Evolutionary conservation across 2,329 filamentous ascomycete species (phyloP).

Genomic region (Rutstroemia sp.): DNA sequence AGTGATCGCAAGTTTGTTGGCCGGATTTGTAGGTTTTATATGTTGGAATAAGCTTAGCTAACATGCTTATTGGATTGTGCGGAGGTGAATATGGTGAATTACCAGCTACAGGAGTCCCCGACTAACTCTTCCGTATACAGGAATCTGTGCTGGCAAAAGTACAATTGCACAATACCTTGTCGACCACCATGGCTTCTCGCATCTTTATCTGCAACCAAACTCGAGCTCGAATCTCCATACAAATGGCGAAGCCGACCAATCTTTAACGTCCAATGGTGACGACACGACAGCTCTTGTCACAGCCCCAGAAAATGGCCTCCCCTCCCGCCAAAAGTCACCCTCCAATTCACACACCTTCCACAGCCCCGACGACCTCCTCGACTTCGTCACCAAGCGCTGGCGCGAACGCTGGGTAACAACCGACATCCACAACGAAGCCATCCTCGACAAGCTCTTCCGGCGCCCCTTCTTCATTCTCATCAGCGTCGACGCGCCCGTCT

Average conservation of each 20-base stretch:
- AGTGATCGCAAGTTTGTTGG: not conserved
- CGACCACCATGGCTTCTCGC: constrained; percentile 73
- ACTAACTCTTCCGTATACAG: constrained; percentile 36
- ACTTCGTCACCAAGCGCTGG: constrained; percentile 84
- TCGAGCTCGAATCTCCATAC: not conserved
- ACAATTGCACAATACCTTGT: constrained; percentile 84
- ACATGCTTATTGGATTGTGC: constrained; percentile 71
- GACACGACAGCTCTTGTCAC: not conserved
- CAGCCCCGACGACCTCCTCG: constrained; percentile 61
- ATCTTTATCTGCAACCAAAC: constrained; percentile 49
- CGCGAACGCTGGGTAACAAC: constrained; percentile 77
- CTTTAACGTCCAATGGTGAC: not conserved
- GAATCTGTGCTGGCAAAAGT: constrained; percentile 88
- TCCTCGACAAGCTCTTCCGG: constrained; percentile 67
- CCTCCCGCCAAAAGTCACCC: constrained; percentile 5
- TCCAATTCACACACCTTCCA: constrained; percentile 41
- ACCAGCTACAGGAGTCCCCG: not conserved
- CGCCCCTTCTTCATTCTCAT: constrained; percentile 91
- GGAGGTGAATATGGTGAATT: constrained; percentile 43
- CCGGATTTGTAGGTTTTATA: not conserved
- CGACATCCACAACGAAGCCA: constrained; percentile 65
- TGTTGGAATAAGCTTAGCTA: not conserved
- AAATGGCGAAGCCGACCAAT: not conserved
- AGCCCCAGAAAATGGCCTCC: not conserved
- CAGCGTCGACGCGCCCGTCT: constrained; percentile 84